A percentile compares a stretch with the other conserved stretches of the same genome.
These are phyloP conservation scores for Candida morakotiae DNA, from an alignment of 805 yeast genomes.

Conservation along the genomic window DNA sequence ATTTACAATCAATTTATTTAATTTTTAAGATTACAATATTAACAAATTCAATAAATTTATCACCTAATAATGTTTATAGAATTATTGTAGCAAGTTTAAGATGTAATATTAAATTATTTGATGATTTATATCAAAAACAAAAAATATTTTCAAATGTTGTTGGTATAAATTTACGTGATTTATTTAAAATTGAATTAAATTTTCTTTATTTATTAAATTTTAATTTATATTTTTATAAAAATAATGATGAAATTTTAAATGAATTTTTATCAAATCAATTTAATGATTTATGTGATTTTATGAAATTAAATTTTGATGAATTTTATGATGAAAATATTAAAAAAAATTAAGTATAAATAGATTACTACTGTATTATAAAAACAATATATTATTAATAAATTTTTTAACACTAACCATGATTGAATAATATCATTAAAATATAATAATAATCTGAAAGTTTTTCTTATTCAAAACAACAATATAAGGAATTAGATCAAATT, in stretches of 20 bases:
- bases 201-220: slow-evolving; percentile 39
- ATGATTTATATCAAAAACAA: slow-evolving; percentile 40
- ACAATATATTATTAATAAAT: too few species aligned
- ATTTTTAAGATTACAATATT: slow-evolving; percentile 32
- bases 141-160: slow-evolving; percentile 39
- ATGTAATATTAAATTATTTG: slow-evolving; percentile 39
- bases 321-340: slow-evolving; percentile 4
- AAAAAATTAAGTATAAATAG: neutral
- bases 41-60: slow-evolving; percentile 27
- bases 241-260: slow-evolving; percentile 32
- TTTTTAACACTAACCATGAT: too few species aligned
- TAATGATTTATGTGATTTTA: slow-evolving; percentile 25
- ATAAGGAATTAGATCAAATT: too few species aligned
- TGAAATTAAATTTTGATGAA: slow-evolving; percentile 6
- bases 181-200: slow-evolving; percentile 35
- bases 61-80: slow-evolving; percentile 33
- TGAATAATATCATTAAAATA: too few species aligned
- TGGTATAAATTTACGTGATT: slow-evolving; percentile 34
- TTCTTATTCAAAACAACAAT: too few species aligned
- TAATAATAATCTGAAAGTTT: too few species aligned
- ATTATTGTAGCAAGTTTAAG: slow-evolving; percentile 36
- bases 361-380: too few species aligned
- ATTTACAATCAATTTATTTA: slow-evolving; percentile 37
- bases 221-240: slow-evolving; percentile 20
- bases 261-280: slow-evolving; percentile 26